Evolutionary conservation across 1,284 basidiomycete species (phyloP), one percentile per base, ranked within the genome.

Genomic region (Testicularia cyperi): DNA sequence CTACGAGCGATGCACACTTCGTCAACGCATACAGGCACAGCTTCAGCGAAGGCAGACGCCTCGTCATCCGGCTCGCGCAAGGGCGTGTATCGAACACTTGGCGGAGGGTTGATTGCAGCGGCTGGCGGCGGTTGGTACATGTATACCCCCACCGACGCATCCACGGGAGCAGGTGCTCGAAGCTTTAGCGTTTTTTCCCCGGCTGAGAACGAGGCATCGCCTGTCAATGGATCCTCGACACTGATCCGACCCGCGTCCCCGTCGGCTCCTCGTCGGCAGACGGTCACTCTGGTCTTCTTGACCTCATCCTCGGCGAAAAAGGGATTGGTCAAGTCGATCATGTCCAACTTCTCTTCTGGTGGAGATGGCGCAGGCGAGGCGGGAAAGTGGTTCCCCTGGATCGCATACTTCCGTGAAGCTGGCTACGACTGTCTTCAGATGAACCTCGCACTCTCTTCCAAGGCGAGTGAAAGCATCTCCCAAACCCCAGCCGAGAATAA

Each of bases 361-460:
- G 32, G 31, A 5, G 40, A 44, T 6, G 39, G 42, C 1, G 16
- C 22, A 7, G 41, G 31, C 3, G 48, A 53, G 6, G 19, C 28
- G 1, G 44, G 48, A 15, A 60, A 53, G 21, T 65, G 62, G 62
- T 52, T 47, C 21, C 40, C 47, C 4, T 65, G 56, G 56, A 61
- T 65, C 26, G 56, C 44, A 6, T 65, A 65, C 24, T 65, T 65
- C 22, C 19, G 57, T 2, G 62, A 65, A 39, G 57, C 56, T 0
- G 62, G 62, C 1, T 61, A 61, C 42, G 51, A 65, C 22, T 60
- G 55, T 42, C 21, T 65, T 10, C 51, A 61, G 21, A 55, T 61
- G 56, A 54, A 65, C 43, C 40, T 65, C 19, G 44, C 42, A 8
- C n/a, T n/a, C 30, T 60, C 1, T 48, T 49, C 5, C 8, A 5